phyloP scores from a whole-genome alignment of 2,329 filamentous ascomycete species.

The Aspergillus sp. region DNA sequence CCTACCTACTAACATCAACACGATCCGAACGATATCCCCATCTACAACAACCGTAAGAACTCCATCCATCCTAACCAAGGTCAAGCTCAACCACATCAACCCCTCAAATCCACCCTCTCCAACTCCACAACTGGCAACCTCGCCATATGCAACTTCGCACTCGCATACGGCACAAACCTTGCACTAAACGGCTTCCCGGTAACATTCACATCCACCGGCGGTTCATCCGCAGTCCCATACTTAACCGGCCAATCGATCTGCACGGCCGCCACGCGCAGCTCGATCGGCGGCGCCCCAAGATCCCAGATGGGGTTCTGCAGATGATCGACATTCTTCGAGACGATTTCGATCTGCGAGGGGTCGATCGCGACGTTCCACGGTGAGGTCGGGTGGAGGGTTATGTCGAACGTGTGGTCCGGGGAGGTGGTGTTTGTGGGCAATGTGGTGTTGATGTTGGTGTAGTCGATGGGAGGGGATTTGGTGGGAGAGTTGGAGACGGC shows the following conservation, averaged over 20 bases:
- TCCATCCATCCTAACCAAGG: too few relatives aligned
- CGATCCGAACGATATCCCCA: too few relatives aligned
- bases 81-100: too few relatives aligned
- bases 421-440: neutral
- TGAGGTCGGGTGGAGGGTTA: neutral
- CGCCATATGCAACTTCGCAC: conserved; percentile 49
- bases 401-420: neutral
- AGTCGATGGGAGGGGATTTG: neutral
- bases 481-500: neutral
- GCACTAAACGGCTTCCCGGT: conserved; percentile 33
- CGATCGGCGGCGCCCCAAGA: neutral
- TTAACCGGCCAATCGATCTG: conserved; percentile 40
- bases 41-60: too few relatives aligned
- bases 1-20: too few relatives aligned
- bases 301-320: conserved; percentile 4
- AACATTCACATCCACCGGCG: conserved; percentile 32
- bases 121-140: conserved; percentile 35
- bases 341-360: neutral
- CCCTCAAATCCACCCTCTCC: neutral
- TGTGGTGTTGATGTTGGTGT: neutral
- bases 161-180: conserved; percentile 48
- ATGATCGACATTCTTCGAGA: neutral
- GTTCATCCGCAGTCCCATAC: conserved; percentile 33
- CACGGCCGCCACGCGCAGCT: conserved; percentile 19
- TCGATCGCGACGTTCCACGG: conserved; percentile 1